phyloP scores from a whole-genome alignment of 441 rosid species.

The Gossypium schwendimanii region DNA sequence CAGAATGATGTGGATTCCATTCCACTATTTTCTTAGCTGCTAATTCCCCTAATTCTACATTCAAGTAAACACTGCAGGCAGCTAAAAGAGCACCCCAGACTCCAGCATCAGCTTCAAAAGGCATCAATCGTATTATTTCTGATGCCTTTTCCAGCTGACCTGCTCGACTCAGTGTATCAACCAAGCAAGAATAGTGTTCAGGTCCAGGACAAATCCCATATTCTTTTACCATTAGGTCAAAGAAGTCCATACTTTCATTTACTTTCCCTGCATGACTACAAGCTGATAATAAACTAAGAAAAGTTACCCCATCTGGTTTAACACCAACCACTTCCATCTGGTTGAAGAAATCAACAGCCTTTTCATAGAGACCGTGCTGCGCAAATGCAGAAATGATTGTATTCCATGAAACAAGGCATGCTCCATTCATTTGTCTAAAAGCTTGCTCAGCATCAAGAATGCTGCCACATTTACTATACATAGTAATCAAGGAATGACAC shows the following conservation, averaged over 20 bases:
- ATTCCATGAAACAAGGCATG: conserved; percentile 37
- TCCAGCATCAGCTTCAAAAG: conserved; percentile 25
- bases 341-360: conserved; percentile 28
- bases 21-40: conserved; percentile 35
- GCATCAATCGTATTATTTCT: conserved; percentile 25
- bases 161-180: conserved; percentile 35
- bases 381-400: conserved; percentile 36
- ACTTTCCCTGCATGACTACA: conserved; percentile 40
- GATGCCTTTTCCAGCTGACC: conserved; percentile 37
- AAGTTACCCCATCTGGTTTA: conserved; percentile 39
- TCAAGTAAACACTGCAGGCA: conserved; percentile 33
- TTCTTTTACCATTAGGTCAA: conserved; percentile 26
- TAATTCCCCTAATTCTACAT: conserved; percentile 31
- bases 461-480: conserved; percentile 45
- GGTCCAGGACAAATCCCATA: conserved; percentile 29
- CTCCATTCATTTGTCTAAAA: conserved; percentile 23
- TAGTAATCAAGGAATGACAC: conserved; percentile 34
- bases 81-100: conserved; percentile 39
- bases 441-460: conserved; percentile 32
- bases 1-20: conserved; percentile 26
- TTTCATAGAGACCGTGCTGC: conserved; percentile 33
- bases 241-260: conserved; percentile 26
- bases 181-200: conserved; percentile 43
- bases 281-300: conserved; percentile 36
- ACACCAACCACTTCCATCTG: conserved; percentile 23